Conservation (phyloP, 257 asterid genomes). For the Apocynum venetum region DNA sequence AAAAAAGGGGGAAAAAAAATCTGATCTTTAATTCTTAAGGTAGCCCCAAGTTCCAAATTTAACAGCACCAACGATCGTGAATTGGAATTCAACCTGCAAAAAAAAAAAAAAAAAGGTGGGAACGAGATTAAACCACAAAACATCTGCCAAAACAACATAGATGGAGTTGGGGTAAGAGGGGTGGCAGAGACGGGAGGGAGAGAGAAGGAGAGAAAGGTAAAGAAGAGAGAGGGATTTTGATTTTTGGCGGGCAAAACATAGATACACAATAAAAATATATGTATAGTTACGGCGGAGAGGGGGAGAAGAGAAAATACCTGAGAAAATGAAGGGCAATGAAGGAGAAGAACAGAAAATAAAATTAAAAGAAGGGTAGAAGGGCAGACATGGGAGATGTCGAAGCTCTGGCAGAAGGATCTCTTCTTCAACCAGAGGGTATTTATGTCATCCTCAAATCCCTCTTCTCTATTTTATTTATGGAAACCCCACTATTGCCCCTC, state of each 20-base stretch:
- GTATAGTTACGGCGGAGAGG: slow-evolving; percentile 10
- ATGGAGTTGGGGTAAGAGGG: neutral
- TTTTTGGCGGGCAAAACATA: slow-evolving; percentile 18
- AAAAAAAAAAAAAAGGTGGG: neutral
- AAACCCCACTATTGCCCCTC: slow-evolving; percentile 22
- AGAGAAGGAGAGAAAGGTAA: neutral
- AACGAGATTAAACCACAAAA: neutral
- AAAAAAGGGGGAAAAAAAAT: neutral
- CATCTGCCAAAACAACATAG: neutral
- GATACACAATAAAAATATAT: neutral
- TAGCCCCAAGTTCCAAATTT: neutral
- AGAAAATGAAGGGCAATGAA: slow-evolving; percentile 43
- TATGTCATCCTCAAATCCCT: slow-evolving; percentile 15
- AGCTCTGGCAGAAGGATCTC: neutral
- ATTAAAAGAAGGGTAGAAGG: slow-evolving; percentile 19
- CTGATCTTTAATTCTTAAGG: neutral
- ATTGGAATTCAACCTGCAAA: slow-evolving; percentile 1
- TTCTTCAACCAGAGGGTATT: slow-evolving; percentile 14
- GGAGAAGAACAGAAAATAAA: slow-evolving; percentile 16
- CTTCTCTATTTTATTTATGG: neutral
- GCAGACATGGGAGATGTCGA: slow-evolving; percentile 33
- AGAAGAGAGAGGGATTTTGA: neutral
- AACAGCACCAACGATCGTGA: neutral
- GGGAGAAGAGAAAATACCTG: slow-evolving; percentile 46
- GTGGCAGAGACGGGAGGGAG: neutral